Percentiles rank a stretch among this genome's conserved stretches.
These are phyloP conservation scores for Paramecium biaurelia DNA, from an alignment of 73 alveolate species.

Conservation along the genomic window DNA sequence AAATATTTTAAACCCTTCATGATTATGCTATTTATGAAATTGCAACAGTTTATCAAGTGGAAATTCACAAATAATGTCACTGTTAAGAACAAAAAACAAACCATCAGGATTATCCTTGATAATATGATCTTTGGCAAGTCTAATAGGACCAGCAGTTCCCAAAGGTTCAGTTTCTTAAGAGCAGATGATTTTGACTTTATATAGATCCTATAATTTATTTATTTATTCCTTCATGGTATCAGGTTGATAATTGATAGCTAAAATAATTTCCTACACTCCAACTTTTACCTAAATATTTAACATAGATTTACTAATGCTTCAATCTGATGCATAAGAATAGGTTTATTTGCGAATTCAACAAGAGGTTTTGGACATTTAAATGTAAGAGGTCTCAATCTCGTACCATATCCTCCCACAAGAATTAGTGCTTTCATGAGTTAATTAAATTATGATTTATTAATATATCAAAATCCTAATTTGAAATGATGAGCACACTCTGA, in stretches of 20 bases:
- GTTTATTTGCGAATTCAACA: slow-evolving; percentile 91
- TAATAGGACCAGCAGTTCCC: slow-evolving; percentile 97
- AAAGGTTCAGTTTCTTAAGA: slow-evolving; percentile 76
- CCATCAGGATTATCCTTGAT: slow-evolving; percentile 82
- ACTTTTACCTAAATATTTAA: slow-evolving; percentile 61
- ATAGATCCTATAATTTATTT: slow-evolving; percentile 59
- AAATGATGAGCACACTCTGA: not conserved
- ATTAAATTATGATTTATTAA: not conserved
- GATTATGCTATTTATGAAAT: slow-evolving; percentile 92
- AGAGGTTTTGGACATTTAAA: slow-evolving; percentile 89
- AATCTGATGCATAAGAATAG: slow-evolving; percentile 89
- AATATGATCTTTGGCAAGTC: slow-evolving; percentile 90
- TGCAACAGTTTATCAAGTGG: slow-evolving; percentile 92
- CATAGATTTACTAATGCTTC: slow-evolving; percentile 78
- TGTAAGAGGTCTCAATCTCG: slow-evolving; percentile 94
- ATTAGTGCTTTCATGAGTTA: slow-evolving; percentile 80
- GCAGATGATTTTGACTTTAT: slow-evolving; percentile 78
- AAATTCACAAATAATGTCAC: slow-evolving; percentile 96
- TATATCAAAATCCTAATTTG: not conserved
- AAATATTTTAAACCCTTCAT: slow-evolving; percentile 79
- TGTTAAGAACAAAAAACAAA: slow-evolving; percentile 90
- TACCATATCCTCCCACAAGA: slow-evolving; percentile 96
- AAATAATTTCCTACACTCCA: slow-evolving; percentile 94
- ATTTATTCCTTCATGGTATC: slow-evolving; percentile 78
- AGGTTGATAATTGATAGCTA: slow-evolving; percentile 92